phyloP scores from a whole-genome alignment of 2,329 filamentous ascomycete species.

The Pseudocercospora ulei region DNA sequence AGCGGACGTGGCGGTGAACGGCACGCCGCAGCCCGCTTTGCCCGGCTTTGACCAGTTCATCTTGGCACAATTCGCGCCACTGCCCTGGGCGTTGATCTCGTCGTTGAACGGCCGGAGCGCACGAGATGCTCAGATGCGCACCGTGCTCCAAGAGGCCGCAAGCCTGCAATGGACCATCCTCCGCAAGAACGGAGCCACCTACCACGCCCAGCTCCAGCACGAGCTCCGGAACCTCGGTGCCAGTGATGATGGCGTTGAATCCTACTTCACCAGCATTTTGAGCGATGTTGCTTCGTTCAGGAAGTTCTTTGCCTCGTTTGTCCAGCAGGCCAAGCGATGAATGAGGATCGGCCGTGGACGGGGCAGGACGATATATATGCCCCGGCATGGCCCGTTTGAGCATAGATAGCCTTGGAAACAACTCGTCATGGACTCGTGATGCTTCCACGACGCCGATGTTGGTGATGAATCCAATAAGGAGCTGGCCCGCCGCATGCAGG shows the following conservation, averaged over 20 bases:
- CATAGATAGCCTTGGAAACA: too few relatives aligned
- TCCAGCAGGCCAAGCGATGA: constrained; percentile 31
- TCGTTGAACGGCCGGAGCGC: constrained; percentile 56
- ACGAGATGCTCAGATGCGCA: constrained; percentile 77
- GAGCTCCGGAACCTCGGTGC: constrained; percentile 59
- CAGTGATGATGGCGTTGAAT: constrained; percentile 53
- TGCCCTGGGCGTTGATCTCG: constrained; percentile 80
- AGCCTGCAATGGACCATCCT: constrained; percentile 82
- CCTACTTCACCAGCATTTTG: constrained; percentile 52
- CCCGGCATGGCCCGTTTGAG: too few relatives aligned
- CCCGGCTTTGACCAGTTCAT: constrained; percentile 89
- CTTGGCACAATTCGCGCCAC: constrained; percentile 74
- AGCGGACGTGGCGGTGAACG: constrained; percentile 52
- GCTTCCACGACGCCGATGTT: too few relatives aligned
- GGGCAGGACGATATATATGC: not conserved
- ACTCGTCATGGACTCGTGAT: too few relatives aligned
- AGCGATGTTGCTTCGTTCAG: constrained; percentile 39
- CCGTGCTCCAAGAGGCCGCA: constrained; percentile 80
- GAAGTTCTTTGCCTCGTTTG: constrained; percentile 40
- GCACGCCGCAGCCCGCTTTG: constrained; percentile 48
- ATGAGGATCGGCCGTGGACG: too few relatives aligned
- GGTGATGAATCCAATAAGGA: too few relatives aligned
- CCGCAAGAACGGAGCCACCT: constrained; percentile 74
- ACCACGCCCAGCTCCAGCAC: constrained; percentile 57
- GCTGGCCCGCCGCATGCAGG: too few relatives aligned